phyloP scores from a whole-genome alignment of 192 early-diverging fungal species.

The Umbelopsis sp. region DNA sequence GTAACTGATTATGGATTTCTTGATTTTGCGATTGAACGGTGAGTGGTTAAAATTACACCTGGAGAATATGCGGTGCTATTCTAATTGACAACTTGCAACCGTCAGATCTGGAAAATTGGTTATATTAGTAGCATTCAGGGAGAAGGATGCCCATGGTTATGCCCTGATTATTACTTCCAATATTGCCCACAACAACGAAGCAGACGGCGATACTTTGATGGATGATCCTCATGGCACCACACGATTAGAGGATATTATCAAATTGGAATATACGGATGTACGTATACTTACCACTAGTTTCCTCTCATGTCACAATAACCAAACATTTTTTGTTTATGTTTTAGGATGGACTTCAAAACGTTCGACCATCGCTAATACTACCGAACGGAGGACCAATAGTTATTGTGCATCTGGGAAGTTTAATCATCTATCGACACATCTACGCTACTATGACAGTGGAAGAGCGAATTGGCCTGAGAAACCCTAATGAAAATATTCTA shows the following conservation, averaged over 20 bases:
- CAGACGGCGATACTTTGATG: neutral
- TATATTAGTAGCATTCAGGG: neutral
- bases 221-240: neutral
- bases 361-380: neutral
- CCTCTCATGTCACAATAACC: neutral
- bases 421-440: neutral
- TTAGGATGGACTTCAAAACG: neutral
- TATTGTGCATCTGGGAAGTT: neutral
- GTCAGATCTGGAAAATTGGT: neutral
- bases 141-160: neutral
- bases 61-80: no score
- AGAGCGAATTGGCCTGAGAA: neutral
- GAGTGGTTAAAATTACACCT: neutral
- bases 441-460: neutral
- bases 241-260: neutral
- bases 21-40: slow-evolving; percentile 1
- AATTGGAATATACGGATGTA: neutral
- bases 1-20: neutral
- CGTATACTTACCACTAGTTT: neutral
- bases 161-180: neutral
- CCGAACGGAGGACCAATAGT: slow-evolving; percentile 1
- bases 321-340: neutral
- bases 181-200: neutral
- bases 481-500: neutral
- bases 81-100: neutral